Base-by-base conservation (phyloP, 2,329 filamentous ascomycete species). In the Chalaropsis thielavioides region DNA sequence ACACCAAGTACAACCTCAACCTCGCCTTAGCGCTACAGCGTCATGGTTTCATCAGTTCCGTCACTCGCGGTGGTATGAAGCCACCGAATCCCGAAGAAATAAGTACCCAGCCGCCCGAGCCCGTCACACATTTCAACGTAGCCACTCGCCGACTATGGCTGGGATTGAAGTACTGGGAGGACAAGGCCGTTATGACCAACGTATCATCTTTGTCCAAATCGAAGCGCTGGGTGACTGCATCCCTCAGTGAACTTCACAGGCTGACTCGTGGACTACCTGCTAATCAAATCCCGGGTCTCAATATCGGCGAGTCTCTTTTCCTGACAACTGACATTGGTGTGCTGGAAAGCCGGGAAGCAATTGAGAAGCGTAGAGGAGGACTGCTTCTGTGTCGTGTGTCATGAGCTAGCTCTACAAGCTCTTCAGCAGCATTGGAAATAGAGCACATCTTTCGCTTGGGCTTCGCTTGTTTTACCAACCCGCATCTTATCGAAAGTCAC, bases 101-200 rank as follows among this genome's bases (percentile, higher is more conserved):
- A 69, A 69, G 75, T 49, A 74, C 78, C 11, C 68, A 73, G 68
- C 74, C 81, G 31, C 78, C 84, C 13, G 81, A 82, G 68, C 78
- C 78, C 15, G 79, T 89, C 66, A 90, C 86, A 60, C 78, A 79
- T 68, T 79, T 78, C 70, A 96, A 95, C 75, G 83, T 90, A 44
- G 82, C 90, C 3, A 81, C 79, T 46, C 81, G 89, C 72, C 81
- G 92, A 67, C 77, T 96, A 69, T 96, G 92, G 92, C 76, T 96
- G 13, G 90, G 90, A 0, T 78, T 96, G 71, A 96, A 96, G 78
- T 96, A 96, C 81, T 89, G 83, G 83, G 85, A 91, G 70, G 88
- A 88, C 72, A 80, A 86, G 74, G 90, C 92, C 5, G 90, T 96
- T 24, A 76, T 96, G 69, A 79, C 79, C 68, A 80, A 83, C 69